phyloP scores from a whole-genome alignment of 192 early-diverging fungal species.

The Kappamyces sp. region DNA sequence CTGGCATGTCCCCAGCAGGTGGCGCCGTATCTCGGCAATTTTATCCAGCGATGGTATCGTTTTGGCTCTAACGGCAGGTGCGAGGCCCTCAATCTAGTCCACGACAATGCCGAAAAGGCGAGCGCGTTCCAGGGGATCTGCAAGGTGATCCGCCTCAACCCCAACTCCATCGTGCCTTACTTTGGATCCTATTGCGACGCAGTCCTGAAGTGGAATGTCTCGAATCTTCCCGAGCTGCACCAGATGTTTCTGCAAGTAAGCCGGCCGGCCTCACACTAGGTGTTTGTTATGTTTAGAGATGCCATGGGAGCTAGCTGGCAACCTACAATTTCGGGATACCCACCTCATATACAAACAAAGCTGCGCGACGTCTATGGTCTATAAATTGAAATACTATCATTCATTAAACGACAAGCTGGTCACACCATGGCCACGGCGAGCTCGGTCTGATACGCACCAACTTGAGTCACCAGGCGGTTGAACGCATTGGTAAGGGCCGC shows the following conservation, averaged over 20 bases:
- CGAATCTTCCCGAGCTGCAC: not conserved
- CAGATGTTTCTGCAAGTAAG: not conserved
- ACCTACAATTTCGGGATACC: not conserved
- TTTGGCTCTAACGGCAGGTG: slow-evolving; percentile 24
- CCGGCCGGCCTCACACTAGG: not conserved
- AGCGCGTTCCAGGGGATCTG: slow-evolving; percentile 94
- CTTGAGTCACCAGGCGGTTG: too few relatives aligned
- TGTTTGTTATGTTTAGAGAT: slow-evolving; percentile 16
- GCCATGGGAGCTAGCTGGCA: slow-evolving; percentile 16
- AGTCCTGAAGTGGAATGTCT: slow-evolving; percentile 12
- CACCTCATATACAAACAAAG: slow-evolving; percentile 6
- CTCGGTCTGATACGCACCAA: too few relatives aligned
- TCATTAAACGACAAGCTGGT: too few relatives aligned
- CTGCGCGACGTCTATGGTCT: slow-evolving; percentile 10
- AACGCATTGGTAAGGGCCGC: too few relatives aligned
- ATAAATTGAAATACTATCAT: not conserved
- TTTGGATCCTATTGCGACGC: slow-evolving; percentile 1
- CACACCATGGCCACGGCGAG: too few relatives aligned
- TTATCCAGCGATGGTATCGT: slow-evolving; percentile 74
- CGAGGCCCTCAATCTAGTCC: slow-evolving; percentile 65
- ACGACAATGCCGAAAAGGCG: slow-evolving; percentile 95
- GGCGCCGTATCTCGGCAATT: slow-evolving; percentile 77
- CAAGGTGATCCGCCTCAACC: slow-evolving; percentile 85
- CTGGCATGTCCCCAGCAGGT: slow-evolving; percentile 73
- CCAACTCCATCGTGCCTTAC: slow-evolving; percentile 45